Percentiles rank a stretch among this genome's conserved stretches.
phyloP scores from a whole-genome alignment of 1,139 yeast genomes.

The Zygosaccharomyces pseudobailii region DNA sequence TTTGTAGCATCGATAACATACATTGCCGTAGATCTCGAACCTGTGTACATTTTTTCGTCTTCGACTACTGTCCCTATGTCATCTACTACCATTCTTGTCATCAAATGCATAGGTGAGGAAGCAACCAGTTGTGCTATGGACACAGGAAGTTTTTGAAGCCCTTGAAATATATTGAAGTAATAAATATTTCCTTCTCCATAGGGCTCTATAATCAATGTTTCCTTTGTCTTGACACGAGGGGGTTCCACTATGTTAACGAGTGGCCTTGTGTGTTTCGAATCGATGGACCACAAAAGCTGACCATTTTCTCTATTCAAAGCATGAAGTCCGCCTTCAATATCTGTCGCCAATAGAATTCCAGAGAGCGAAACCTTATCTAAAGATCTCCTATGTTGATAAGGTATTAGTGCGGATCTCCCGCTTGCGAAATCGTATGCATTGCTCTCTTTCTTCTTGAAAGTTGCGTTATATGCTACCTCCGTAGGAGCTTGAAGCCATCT shows the following conservation, averaged over 20 bases:
- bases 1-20: slow-evolving; percentile 69
- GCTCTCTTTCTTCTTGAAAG: background rate
- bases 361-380: slow-evolving; percentile 38
- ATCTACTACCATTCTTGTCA: slow-evolving; percentile 37
- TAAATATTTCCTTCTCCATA: slow-evolving; percentile 80
- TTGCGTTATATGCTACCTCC: background rate
- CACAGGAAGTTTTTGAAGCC: slow-evolving; percentile 78
- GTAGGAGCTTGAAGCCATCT: slow-evolving; percentile 4
- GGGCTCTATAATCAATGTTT: slow-evolving; percentile 85
- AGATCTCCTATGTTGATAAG: slow-evolving; percentile 17
- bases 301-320: slow-evolving; percentile 80
- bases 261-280: slow-evolving; percentile 35
- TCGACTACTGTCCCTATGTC: slow-evolving; percentile 39
- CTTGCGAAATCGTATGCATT: background rate
- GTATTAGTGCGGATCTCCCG: slow-evolving; percentile 10
- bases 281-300: slow-evolving; percentile 69
- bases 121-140: slow-evolving; percentile 72
- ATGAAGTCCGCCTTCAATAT: slow-evolving; percentile 84
- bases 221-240: slow-evolving; percentile 21
- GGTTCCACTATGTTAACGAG: slow-evolving; percentile 28
- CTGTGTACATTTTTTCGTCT: slow-evolving; percentile 88
- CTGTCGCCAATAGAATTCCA: slow-evolving; percentile 64
- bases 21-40: slow-evolving; percentile 70
- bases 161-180: slow-evolving; percentile 71
- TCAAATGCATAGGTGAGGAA: slow-evolving; percentile 75